Percentiles rank a stretch among this genome's conserved stretches.
phyloP scores from a whole-genome alignment of 2,329 filamentous ascomycete genomes.

The Penicillium sp. region DNA sequence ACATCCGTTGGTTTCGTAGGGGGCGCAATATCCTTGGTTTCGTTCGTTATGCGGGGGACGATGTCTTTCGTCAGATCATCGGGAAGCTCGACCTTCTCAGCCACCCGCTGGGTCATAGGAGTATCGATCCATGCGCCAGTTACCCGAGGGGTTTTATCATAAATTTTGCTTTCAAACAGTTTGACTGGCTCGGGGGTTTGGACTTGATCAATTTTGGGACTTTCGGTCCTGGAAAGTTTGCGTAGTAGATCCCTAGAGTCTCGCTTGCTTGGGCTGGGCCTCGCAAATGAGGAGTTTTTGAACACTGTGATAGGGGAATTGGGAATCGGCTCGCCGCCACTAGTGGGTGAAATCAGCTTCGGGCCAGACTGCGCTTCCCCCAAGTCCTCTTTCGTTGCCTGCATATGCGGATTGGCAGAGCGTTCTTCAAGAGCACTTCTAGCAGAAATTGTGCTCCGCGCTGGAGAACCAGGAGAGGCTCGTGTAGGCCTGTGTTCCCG shows the following conservation, averaged over 20 bases:
- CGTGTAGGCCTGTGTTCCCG: conserved; percentile 24
- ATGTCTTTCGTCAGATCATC: conserved; percentile 23
- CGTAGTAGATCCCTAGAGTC: conserved; percentile 38
- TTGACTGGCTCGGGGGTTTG: conserved; percentile 32
- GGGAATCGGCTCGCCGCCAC: conserved; percentile 26
- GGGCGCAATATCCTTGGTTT: conserved; percentile 3
- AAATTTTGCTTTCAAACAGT: conserved; percentile 25
- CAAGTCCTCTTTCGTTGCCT: conserved; percentile 6
- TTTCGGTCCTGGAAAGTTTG: conserved; percentile 35
- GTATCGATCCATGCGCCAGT: conserved; percentile 43
- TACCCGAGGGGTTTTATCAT: conserved; percentile 39
- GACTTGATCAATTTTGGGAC: conserved; percentile 24
- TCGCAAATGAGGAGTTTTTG: conserved; percentile 26
- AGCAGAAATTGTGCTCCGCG: conserved; percentile 18
- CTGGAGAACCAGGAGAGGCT: conserved; percentile 27
- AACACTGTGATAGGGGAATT: conserved; percentile 35
- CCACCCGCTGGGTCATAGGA: conserved; percentile 34
- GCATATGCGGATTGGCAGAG: conserved; percentile 14
- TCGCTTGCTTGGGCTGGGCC: conserved; percentile 25
- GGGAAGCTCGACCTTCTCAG: conserved; percentile 13
- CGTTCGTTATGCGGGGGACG: conserved; percentile 11
- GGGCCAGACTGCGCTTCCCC: conserved; percentile 9
- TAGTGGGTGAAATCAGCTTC: conserved; percentile 11
- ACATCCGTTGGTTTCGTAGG: conserved; percentile 6
- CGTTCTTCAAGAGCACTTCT: conserved; percentile 19